Evolutionary conservation across 2,329 filamentous ascomycete genomes (phyloP).

Genomic region (Catunica adiposa): DNA sequence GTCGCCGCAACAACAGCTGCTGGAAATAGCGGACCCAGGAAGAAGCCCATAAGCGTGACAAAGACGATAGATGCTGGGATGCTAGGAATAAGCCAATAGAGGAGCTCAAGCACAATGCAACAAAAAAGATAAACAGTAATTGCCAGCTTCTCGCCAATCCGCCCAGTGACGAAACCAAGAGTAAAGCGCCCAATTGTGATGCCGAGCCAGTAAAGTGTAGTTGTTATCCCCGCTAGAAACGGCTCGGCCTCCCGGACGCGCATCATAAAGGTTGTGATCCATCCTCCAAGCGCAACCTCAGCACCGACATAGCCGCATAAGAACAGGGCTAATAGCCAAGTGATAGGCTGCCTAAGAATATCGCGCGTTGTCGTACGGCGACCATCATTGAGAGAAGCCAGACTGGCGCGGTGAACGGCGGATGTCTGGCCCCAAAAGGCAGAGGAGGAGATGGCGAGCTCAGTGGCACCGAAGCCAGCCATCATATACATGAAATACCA

Average conservation of each 20-base stretch:
- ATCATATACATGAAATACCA: constrained; percentile 64
- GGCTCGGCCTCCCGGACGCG: constrained; percentile 48
- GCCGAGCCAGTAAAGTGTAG: constrained; percentile 73
- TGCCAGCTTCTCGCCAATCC: constrained; percentile 53
- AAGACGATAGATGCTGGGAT: constrained; percentile 59
- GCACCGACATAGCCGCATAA: constrained; percentile 63
- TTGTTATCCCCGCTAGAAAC: constrained; percentile 59
- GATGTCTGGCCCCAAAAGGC: constrained; percentile 51
- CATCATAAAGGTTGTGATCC: constrained; percentile 83
- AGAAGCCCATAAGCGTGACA: constrained; percentile 58
- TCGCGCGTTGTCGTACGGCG: constrained; percentile 29
- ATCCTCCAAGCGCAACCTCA: constrained; percentile 59
- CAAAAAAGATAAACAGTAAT: constrained; percentile 46
- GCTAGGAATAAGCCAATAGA: constrained; percentile 69
- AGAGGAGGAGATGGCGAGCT: constrained; percentile 32
- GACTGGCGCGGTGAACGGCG: constrained; percentile 32
- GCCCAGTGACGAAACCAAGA: constrained; percentile 60
- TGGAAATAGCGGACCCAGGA: constrained; percentile 65
- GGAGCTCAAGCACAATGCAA: constrained; percentile 46
- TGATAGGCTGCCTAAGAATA: constrained; percentile 35
- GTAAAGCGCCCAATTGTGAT: constrained; percentile 57
- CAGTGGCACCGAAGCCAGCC: constrained; percentile 40
- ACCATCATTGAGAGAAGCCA: constrained; percentile 19
- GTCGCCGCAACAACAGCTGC: constrained; percentile 57
- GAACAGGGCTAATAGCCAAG: constrained; percentile 60